Base-by-base conservation (phyloP, 2,329 filamentous ascomycete species). In the Chaetomiaceae sp. region DNA sequence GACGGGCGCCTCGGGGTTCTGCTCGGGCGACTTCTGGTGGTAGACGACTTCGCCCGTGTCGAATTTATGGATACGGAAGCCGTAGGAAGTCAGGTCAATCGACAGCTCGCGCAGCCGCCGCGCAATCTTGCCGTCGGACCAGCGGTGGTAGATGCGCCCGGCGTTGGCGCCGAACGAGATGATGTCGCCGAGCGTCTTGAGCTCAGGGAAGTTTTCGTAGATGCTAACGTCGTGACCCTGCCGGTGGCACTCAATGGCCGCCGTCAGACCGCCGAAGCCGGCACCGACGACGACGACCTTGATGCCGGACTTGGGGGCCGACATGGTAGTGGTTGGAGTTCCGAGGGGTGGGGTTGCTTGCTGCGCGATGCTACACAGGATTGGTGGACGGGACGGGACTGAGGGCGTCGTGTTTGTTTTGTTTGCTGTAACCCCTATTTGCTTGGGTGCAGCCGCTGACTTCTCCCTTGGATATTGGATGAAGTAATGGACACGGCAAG, bases 11-110 rank as follows among this genome's bases (percentile, higher is more conserved):
- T 73, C 70, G 1, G 66, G 65, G 26, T 71, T 61, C 27, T 62
- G 62, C 1, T 65, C 57, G 3, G 74, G 72, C 0, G 68, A 69
- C 37, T 57, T 61, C 47, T 83, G 79, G 47, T 79, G 78, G 45
- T 75, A 71, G 18, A 82, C 71, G 10, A 81, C 70, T 59, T 82
- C 78, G 27, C 78, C 78, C 0, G 71, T 72, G 24, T 78, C 77
- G 50, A 69, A 81, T 53, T 80, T 81, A 61, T 80, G 77, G 45
- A 81, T 80, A 38, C 74, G 74, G 63, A 81, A 82, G 34, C 78
- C 78, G 48, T 81, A 74, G 0, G 63, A 56, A 6, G 64, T 59
- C 38, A 79, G 59, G 52, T 79, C 69, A 50, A 79, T 79, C 52
- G 72, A 75, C 7, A 79, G 60, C 1, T 65, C 61, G 19, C 70